A percentile compares a stretch with the other conserved stretches of the same genome.
phyloP scores from a whole-genome alignment of 2,329 filamentous ascomycete genomes.

The Aspergillus unguis region DNA sequence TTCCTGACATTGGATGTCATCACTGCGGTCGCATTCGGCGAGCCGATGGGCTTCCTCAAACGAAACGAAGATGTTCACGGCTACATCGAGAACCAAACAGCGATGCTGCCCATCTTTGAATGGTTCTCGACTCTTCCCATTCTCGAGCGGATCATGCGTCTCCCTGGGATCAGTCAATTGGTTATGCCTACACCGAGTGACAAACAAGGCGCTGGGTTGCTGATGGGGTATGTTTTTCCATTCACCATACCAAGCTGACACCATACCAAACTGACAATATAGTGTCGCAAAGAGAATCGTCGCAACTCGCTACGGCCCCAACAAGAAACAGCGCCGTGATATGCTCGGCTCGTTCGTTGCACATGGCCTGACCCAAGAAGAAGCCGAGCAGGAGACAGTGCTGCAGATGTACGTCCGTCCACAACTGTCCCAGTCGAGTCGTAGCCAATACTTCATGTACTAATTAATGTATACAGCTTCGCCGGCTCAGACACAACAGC shows the following conservation, averaged over 20 bases:
- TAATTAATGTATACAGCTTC: neutral
- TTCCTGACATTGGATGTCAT: neutral
- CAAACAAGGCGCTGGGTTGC: neutral
- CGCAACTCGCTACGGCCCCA: neutral
- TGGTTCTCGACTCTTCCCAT: neutral
- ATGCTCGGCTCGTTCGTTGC: neutral
- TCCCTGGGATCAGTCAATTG: neutral
- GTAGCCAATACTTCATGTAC: neutral
- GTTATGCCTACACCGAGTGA: neutral
- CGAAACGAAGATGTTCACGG: neutral
- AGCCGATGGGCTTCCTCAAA: neutral
- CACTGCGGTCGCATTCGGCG: neutral
- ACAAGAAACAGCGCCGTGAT: neutral
- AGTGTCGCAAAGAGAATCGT: constrained; percentile 1
- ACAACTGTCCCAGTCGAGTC: no score
- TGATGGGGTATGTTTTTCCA: neutral
- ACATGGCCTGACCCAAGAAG: neutral
- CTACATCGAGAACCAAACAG: neutral
- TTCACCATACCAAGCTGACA: neutral
- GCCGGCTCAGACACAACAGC: constrained; percentile 1
- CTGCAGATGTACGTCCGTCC: neutral
- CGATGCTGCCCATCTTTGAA: neutral
- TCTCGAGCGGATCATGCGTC: neutral
- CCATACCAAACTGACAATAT: neutral
- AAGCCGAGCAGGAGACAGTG: neutral